Conservation (phyloP, 345 rosid genomes). For the Pugionium dolabratum region DNA sequence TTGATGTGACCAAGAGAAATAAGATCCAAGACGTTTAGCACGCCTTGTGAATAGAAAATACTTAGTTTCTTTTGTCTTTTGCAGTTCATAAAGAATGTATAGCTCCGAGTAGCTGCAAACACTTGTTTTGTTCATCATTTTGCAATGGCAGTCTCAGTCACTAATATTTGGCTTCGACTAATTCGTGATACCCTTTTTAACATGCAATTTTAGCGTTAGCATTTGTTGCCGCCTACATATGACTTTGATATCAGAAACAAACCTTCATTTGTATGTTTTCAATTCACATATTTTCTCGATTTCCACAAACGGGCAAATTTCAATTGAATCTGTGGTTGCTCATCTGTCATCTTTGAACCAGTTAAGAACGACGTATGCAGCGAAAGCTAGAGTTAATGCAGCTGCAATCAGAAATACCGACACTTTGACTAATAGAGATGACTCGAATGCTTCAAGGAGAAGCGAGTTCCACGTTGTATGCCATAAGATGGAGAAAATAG, state of each 20-base stretch:
- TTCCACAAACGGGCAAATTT: too few species aligned
- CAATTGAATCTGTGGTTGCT: neutral
- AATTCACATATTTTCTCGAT: too few species aligned
- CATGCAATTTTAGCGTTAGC: neutral
- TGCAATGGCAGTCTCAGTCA: constrained; percentile 22
- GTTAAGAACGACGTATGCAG: constrained; percentile 43
- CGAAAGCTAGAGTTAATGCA: constrained; percentile 47
- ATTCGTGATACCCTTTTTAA: constrained; percentile 6
- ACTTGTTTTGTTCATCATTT: constrained; percentile 26
- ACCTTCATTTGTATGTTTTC: too few species aligned
- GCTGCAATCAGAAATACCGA: constrained; percentile 49
- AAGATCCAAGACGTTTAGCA: constrained; percentile 37
- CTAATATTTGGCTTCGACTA: constrained; percentile 21
- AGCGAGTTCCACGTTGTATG: constrained; percentile 48
- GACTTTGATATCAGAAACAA: neutral
- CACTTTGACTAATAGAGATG: constrained; percentile 50
- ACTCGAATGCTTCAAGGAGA: constrained; percentile 55
- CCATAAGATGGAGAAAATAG: constrained; percentile 38
- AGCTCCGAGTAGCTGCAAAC: constrained; percentile 35
- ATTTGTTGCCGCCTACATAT: constrained; percentile 18
- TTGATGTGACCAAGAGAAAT: constrained; percentile 37
- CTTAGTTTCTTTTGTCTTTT: constrained; percentile 25
- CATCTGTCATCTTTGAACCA: constrained; percentile 58
- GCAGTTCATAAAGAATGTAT: constrained; percentile 35
- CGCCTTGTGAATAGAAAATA: constrained; percentile 48